phyloP scores from a whole-genome alignment of 257 asterid species.

The Salvia hispanica region DNA sequence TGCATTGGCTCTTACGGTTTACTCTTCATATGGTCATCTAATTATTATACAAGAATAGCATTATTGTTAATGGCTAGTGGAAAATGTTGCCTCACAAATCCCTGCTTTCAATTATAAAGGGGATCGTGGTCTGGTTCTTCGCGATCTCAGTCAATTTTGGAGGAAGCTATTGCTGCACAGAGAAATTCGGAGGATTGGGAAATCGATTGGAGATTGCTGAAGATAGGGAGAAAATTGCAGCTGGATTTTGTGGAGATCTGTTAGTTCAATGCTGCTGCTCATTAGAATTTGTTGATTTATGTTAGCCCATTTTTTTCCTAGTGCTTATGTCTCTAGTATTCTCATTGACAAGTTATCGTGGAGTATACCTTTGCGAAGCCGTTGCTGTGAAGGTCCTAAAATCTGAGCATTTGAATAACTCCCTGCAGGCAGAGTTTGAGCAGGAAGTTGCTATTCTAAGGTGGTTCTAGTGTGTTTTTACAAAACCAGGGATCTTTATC shows the following conservation, averaged over 20 bases:
- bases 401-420: conserved; percentile 75
- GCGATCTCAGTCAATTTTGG: conserved; percentile 47
- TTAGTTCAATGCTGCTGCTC: conserved; percentile 47
- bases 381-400: conserved; percentile 85
- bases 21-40: not conserved
- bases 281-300: conserved; percentile 22
- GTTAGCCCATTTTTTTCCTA: conserved; percentile 15
- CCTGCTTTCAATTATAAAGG: conserved; percentile 48
- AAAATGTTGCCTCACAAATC: conserved; percentile 16
- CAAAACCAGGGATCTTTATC: conserved; percentile 1
- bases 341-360: conserved; percentile 66
- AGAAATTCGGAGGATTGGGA: conserved; percentile 61
- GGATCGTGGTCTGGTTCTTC: conserved; percentile 75
- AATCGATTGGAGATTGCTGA: conserved; percentile 73
- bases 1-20: too few relatives aligned
- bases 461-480: conserved; percentile 37
- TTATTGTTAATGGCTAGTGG: conserved; percentile 20
- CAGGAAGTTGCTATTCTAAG: conserved; percentile 82
- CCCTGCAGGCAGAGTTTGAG: conserved; percentile 68
- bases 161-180: conserved; percentile 45
- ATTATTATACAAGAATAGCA: conserved; percentile 23
- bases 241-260: conserved; percentile 90
- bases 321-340: conserved; percentile 30
- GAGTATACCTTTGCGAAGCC: conserved; percentile 66
- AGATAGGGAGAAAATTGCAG: conserved; percentile 80